Evolutionary conservation across 2,329 filamentous ascomycete genomes (phyloP).

Genomic region (Alternaria sp.): DNA sequence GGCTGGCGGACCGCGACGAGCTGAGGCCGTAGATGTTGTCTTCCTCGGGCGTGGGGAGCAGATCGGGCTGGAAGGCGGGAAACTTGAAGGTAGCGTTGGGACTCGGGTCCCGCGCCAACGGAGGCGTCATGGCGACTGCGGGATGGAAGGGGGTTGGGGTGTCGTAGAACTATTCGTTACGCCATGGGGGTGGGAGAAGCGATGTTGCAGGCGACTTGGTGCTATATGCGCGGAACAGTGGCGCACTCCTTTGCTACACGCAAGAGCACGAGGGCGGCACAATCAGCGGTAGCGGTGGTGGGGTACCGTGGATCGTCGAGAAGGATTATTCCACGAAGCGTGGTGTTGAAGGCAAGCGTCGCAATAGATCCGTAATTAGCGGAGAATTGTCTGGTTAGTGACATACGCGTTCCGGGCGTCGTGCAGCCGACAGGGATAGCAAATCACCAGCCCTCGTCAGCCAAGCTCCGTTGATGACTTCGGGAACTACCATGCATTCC

Average conservation of each 20-base stretch:
- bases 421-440: conserved; percentile 22
- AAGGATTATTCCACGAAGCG: conserved; percentile 7
- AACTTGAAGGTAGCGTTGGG: conserved; percentile 52
- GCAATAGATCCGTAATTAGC: conserved; percentile 25
- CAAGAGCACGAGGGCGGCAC: not conserved
- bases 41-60: conserved; percentile 48
- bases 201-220: not conserved
- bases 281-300: conserved; percentile 1
- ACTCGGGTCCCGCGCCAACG: conserved; percentile 36
- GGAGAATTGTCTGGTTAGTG: conserved; percentile 22
- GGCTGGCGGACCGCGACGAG: conserved; percentile 44
- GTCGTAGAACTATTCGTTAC: conserved; percentile 29
- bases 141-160: conserved; percentile 16
- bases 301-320: not conserved
- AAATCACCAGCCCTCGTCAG: conserved; percentile 16
- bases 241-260: not conserved
- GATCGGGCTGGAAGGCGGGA: conserved; percentile 53
- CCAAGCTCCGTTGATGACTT: conserved; percentile 12
- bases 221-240: conserved; percentile 1
- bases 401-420: conserved; percentile 29
- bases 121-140: conserved; percentile 37
- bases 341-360: conserved; percentile 24
- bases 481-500: not conserved
- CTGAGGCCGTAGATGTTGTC: conserved; percentile 38
- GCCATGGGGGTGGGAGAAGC: conserved; percentile 36